These are phyloP conservation scores for Juncus effusus DNA, from an alignment of 176 grass and related monocot species.

Conservation along the genomic window DNA sequence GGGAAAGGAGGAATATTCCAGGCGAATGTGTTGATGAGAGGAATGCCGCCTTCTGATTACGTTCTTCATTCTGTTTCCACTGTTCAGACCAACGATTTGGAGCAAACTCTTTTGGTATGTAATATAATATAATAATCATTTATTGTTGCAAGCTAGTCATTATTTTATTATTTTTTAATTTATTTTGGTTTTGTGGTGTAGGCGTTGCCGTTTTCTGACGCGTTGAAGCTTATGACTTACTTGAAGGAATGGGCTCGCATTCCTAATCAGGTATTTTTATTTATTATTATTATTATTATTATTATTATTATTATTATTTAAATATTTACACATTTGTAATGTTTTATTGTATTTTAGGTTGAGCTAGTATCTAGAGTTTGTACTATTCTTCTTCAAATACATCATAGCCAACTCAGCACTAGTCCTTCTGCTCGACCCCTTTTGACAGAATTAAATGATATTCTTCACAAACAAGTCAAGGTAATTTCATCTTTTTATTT, in stretches of 20 bases:
- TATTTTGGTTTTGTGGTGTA: slow-evolving; percentile 26
- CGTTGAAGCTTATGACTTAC: slow-evolving; percentile 89
- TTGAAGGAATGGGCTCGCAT: slow-evolving; percentile 81
- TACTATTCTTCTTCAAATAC: slow-evolving; percentile 78
- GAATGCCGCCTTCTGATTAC: slow-evolving; percentile 78
- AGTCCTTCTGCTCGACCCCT: slow-evolving; percentile 61
- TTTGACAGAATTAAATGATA: slow-evolving; percentile 52
- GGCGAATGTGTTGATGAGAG: slow-evolving; percentile 76
- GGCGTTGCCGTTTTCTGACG: slow-evolving; percentile 91
- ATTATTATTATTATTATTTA: not conserved
- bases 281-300: slow-evolving; percentile 8
- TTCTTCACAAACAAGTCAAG: slow-evolving; percentile 72
- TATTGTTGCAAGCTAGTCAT: not conserved
- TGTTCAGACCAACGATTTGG: slow-evolving; percentile 77
- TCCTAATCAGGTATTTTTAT: slow-evolving; percentile 50
- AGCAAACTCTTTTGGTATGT: slow-evolving; percentile 72
- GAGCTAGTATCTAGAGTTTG: slow-evolving; percentile 81
- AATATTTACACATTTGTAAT: slow-evolving; percentile 7
- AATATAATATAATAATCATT: not conserved
- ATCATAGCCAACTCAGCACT: slow-evolving; percentile 81
- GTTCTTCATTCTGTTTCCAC: slow-evolving; percentile 69
- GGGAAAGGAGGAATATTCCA: slow-evolving; percentile 49
- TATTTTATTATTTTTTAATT: slow-evolving; percentile 19
- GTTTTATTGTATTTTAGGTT: slow-evolving; percentile 45
- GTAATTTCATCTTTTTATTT: slow-evolving; percentile 30